These are phyloP conservation scores for Aspergillus luchuensis DNA, from an alignment of 2,329 filamentous ascomycete genomes.

Conservation along the genomic window DNA sequence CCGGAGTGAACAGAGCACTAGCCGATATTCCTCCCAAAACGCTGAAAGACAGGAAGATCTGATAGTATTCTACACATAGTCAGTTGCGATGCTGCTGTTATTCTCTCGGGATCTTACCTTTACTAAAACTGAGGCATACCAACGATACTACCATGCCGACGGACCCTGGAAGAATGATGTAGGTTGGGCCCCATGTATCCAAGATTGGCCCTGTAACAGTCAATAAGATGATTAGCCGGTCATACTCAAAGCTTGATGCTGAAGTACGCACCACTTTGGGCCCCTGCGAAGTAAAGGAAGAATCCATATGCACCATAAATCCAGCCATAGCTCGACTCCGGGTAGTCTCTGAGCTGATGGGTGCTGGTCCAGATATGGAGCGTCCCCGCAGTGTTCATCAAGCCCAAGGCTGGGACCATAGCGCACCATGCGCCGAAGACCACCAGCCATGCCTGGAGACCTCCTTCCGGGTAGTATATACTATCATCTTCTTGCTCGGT, in stretches of 20 bases:
- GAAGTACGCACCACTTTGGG: constrained; percentile 23
- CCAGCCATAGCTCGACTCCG: constrained; percentile 43
- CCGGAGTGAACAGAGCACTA: constrained; percentile 35
- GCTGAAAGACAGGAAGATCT: constrained; percentile 41
- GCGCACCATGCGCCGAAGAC: constrained; percentile 43
- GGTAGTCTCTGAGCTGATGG: constrained; percentile 40
- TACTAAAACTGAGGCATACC: constrained; percentile 31
- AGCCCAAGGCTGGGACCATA: constrained; percentile 45
- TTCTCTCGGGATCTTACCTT: constrained; percentile 15
- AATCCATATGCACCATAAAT: constrained; percentile 46
- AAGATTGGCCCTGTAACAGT: constrained; percentile 18
- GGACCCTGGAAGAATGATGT: constrained; percentile 20
- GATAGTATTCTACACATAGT: constrained; percentile 36
- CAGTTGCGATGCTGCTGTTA: constrained; percentile 4
- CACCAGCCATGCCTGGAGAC: constrained; percentile 46
- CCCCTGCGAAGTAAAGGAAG: constrained; percentile 38
- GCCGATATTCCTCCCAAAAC: constrained; percentile 38
- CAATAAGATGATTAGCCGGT: background rate
- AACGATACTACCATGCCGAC: constrained; percentile 30
- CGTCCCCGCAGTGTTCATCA: constrained; percentile 44
- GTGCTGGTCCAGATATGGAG: constrained; percentile 43
- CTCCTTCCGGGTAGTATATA: constrained; percentile 44
- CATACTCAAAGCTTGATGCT: background rate
- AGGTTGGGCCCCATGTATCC: constrained; percentile 18
- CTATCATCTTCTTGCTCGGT: background rate